Base-by-base conservation (phyloP, 148 eudicot species). In the Amaranthus hypochondriacus region DNA sequence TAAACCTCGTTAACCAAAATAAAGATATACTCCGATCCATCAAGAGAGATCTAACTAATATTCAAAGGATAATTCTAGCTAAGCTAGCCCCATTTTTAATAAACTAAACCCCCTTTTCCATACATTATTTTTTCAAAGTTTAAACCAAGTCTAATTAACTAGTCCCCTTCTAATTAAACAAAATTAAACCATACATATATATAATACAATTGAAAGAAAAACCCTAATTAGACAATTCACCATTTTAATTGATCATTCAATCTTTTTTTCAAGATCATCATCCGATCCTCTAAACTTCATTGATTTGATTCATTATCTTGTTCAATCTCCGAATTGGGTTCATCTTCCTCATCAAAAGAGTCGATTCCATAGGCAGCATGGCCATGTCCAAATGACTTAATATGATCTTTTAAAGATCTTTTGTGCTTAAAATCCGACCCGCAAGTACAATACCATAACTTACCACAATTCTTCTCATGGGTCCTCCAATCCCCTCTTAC, bases 401-500 rank as follows among this genome's bases (percentile, higher is more conserved):
- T 82, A 44, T 90, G 96, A 48, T 90, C 92, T 64, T 90, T 90
- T 42, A 88, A 85, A 58, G 96, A 90, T 56, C 96, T 88, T 75
- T 90, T 90, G 78, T 90, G 96, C 87, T 90, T 90, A 70, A 90
- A 90, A 76, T 90, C 90, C 0, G 96, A 90, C 2, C 96, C 92
- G 78, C 96, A 90, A 66, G 76, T 77, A 68, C 96, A 90, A 72
- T 90, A 90, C 96, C 96, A 90, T 66, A 90, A 81, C 80, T 86
- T 90, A 51, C 96, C 96, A 79, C 96, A 88, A 71, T 90, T 90
- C 83, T 90, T 90, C 77, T 90, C 95, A 73, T 90, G 95, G 4
- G 95, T 90, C 49, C 95, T 81, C 95, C 95, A 90, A 62, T 90
- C 95, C 2, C 95, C 95, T 62, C 91, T 83, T 4, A 90, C 96